Conservation (phyloP, 179 eudicot species). For the Heliamphora pulchella region DNA sequence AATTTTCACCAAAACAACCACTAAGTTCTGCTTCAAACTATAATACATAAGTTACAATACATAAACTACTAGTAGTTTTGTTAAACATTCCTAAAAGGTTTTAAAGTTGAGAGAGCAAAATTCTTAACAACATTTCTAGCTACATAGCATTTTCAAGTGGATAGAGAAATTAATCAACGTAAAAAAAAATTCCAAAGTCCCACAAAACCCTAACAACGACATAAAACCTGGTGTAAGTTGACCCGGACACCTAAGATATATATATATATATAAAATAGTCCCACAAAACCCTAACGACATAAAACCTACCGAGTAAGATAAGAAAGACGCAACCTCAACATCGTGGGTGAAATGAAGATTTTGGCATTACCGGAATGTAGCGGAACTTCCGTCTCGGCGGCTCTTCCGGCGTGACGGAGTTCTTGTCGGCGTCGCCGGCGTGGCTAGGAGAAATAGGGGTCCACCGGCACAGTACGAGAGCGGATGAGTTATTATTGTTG, state of each 20-base stretch:
- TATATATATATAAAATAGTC: no score
- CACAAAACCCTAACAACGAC: background rate
- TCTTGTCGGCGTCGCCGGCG: slow-evolving; percentile 18
- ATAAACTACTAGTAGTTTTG: no score
- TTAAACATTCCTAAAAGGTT: no score
- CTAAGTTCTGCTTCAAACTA: no score
- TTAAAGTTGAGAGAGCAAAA: no score
- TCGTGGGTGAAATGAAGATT: background rate
- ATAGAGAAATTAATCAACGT: no score
- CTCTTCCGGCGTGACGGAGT: slow-evolving; percentile 18
- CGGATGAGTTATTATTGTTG: slow-evolving; percentile 15
- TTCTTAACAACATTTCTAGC: no score
- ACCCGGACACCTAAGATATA: no score
- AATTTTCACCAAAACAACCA: no score
- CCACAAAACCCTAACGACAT: background rate
- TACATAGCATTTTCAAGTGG: no score
- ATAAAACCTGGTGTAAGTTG: no score
- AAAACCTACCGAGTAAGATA: background rate
- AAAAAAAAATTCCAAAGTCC: background rate
- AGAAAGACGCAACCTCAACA: background rate
- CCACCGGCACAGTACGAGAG: slow-evolving; percentile 72
- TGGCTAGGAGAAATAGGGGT: slow-evolving; percentile 60
- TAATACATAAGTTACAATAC: no score
- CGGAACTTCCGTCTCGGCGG: slow-evolving; percentile 66
- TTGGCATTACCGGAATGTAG: slow-evolving; percentile 50